A percentile compares a stretch with the other conserved stretches of the same genome.
These are phyloP conservation scores for Coemansia interrupta DNA, from an alignment of 192 early-diverging fungal species.

Conservation along the genomic window DNA sequence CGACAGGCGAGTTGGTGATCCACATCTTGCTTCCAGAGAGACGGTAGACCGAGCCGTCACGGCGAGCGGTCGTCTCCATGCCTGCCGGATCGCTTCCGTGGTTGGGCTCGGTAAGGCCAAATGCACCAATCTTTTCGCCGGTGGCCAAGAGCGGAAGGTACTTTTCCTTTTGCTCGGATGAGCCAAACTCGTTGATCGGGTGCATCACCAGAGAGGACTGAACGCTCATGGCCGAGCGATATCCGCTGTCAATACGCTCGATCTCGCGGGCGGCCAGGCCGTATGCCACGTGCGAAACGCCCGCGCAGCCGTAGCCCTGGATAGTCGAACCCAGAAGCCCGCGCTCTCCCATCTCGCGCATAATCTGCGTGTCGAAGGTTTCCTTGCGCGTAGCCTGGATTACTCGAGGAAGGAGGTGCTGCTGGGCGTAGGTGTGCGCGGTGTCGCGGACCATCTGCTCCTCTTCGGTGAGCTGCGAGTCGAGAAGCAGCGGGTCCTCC, in stretches of 20 bases:
- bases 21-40: constrained; percentile 93
- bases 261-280: constrained; percentile 95
- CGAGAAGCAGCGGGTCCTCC: constrained; percentile 81
- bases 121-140: constrained; percentile 84
- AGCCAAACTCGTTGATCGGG: constrained; percentile 94
- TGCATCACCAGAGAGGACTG: constrained; percentile 99
- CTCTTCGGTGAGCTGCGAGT: constrained; percentile 85
- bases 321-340: constrained; percentile 93
- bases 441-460: constrained; percentile 80
- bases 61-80: constrained; percentile 89
- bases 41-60: constrained; percentile 68
- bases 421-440: constrained; percentile 83
- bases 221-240: constrained; percentile 96
- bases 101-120: constrained; percentile 97
- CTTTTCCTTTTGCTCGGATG: constrained; percentile 82
- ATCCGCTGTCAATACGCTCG: constrained; percentile 93
- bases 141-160: constrained; percentile 84
- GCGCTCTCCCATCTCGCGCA: constrained; percentile 89
- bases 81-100: constrained; percentile 90
- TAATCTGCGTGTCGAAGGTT: constrained; percentile 83
- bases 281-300: constrained; percentile 95
- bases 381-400: constrained; percentile 83
- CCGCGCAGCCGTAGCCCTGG: constrained; percentile 93
- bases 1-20: constrained; percentile 98
- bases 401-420: constrained; percentile 81